Percentiles rank a stretch among this genome's conserved stretches.
phyloP scores from a whole-genome alignment of 2,329 filamentous ascomycete genomes.

The Penicillium sclerotiorum region DNA sequence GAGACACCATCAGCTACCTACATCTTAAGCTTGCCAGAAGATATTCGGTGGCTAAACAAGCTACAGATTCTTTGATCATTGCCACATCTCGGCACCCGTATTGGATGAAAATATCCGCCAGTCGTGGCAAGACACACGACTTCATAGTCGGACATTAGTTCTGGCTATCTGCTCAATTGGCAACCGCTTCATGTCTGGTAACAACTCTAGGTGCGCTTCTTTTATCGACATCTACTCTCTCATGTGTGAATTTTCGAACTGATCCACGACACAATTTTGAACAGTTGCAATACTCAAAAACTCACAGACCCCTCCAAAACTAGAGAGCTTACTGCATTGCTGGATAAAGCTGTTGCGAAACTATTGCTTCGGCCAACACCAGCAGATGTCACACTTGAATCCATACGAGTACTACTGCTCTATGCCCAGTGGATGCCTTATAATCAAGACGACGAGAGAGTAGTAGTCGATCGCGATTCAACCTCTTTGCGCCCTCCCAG shows the following conservation, averaged over 20 bases:
- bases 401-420: constrained; percentile 23
- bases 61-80: constrained; percentile 27
- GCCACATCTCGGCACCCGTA: constrained; percentile 20
- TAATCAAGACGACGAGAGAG: constrained; percentile 11
- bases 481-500: not conserved
- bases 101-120: constrained; percentile 13
- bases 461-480: not conserved
- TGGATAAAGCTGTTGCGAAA: constrained; percentile 10
- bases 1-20: too few relatives aligned
- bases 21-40: too few relatives aligned
- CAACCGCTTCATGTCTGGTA: too few relatives aligned
- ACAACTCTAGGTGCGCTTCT: too few relatives aligned
- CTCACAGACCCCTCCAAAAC: constrained; percentile 2
- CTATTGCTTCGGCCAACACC: constrained; percentile 14
- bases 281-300: too few relatives aligned
- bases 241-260: too few relatives aligned
- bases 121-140: constrained; percentile 8
- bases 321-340: constrained; percentile 5
- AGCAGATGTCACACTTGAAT: constrained; percentile 24
- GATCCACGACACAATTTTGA: too few relatives aligned
- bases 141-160: constrained; percentile 15
- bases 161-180: constrained; percentile 25
- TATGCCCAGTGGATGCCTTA: constrained; percentile 29
- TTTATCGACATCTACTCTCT: too few relatives aligned
- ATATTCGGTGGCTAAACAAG: too few relatives aligned